A percentile compares a stretch with the other conserved stretches of the same genome.
phyloP scores from a whole-genome alignment of 2,329 filamentous ascomycete genomes.

The Colletotrichum destructivum region DNA sequence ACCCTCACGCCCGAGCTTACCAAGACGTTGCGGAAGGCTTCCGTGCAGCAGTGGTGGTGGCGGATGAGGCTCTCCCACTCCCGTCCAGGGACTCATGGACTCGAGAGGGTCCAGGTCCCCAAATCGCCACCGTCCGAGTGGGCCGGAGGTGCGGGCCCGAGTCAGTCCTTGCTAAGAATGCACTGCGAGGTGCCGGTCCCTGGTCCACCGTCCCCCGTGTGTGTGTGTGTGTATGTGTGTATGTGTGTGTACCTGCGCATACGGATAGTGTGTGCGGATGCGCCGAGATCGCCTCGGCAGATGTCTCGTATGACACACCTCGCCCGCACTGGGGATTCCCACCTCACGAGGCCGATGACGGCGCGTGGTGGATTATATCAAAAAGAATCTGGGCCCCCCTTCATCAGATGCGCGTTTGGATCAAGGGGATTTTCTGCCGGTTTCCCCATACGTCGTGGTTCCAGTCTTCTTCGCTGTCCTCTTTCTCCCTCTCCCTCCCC shows the following conservation, averaged over 20 bases:
- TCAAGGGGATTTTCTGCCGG: constrained; percentile 12
- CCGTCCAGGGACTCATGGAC: too few species aligned
- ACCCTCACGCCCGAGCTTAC: not conserved
- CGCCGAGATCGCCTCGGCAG: constrained; percentile 40
- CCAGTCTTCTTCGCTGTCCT: too few species aligned
- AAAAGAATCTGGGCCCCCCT: constrained; percentile 20
- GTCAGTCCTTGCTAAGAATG: constrained; percentile 19
- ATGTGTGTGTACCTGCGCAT: too few species aligned
- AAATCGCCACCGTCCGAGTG: constrained; percentile 37
- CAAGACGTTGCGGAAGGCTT: constrained; percentile 26
- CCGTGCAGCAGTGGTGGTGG: not conserved
- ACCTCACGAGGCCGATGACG: constrained; percentile 37
- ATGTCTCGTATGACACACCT: constrained; percentile 35
- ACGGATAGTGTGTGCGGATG: constrained; percentile 14
- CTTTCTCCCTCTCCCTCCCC: not conserved
- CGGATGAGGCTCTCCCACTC: constrained; percentile 35
- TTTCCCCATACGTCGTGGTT: constrained; percentile 23
- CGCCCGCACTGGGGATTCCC: constrained; percentile 23
- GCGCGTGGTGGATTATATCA: constrained; percentile 40
- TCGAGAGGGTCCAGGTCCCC: constrained; percentile 25
- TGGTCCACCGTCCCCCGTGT: constrained; percentile 2
- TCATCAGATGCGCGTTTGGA: not conserved
- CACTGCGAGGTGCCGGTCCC: not conserved
- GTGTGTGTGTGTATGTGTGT: not conserved
- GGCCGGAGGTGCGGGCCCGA: constrained; percentile 35